Evolutionary conservation across 805 yeast genomes (phyloP).

Genomic region (Saccharomycopsis selenospora): DNA sequence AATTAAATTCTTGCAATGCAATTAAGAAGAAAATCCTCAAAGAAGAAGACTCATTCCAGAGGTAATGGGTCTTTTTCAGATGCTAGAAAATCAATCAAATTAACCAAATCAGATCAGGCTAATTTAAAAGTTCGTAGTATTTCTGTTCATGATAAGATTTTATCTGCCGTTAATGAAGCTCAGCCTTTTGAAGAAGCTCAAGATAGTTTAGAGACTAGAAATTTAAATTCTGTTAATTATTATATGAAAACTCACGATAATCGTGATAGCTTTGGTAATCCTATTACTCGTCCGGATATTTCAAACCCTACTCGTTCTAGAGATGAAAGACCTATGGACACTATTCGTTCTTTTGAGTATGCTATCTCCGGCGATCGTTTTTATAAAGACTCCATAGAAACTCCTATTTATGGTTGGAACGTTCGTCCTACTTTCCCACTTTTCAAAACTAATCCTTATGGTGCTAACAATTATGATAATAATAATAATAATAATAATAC

Average conservation of each 20-base stretch:
- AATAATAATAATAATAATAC: conserved; percentile 5
- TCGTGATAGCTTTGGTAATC: conserved; percentile 80
- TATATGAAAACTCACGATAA: neutral
- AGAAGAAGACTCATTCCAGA: neutral
- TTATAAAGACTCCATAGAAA: conserved; percentile 75
- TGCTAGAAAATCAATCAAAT: conserved; percentile 27
- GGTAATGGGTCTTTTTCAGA: conserved; percentile 3
- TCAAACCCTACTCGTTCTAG: conserved; percentile 91
- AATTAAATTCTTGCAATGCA: no score
- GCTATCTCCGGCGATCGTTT: conserved; percentile 83
- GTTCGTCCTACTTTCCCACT: conserved; percentile 68
- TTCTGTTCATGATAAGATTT: conserved; percentile 62
- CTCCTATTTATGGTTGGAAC: conserved; percentile 75
- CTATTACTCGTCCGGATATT: conserved; percentile 71
- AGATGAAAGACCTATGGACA: conserved; percentile 95
- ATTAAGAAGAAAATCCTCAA: conserved; percentile 6
- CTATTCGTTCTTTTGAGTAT: conserved; percentile 88
- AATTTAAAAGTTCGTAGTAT: conserved; percentile 53
- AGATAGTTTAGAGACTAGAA: conserved; percentile 25
- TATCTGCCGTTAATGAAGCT: conserved; percentile 88
- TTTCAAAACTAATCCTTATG: conserved; percentile 24
- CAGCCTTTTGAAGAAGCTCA: conserved; percentile 82
- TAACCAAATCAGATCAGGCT: conserved; percentile 45
- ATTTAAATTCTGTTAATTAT: conserved; percentile 1
- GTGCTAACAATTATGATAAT: conserved; percentile 4